Evolutionary conservation across 352 stramenopile species (phyloP), one percentile per base, ranked within the genome.

Genomic region (Globisporangium paroecandrum): DNA sequence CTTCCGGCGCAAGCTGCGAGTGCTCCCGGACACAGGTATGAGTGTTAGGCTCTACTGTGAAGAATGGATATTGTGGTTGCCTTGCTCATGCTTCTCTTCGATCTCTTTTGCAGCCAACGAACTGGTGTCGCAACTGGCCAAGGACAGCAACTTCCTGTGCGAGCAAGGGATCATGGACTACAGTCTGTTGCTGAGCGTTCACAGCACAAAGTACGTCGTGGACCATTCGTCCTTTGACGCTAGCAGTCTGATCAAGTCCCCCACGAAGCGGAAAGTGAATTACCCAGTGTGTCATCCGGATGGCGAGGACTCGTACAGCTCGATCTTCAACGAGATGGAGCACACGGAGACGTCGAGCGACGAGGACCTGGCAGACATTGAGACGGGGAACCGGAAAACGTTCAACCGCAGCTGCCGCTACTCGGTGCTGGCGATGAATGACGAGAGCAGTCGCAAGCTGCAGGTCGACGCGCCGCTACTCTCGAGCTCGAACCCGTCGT

Each of bases 111-210:
- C 62, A 77, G 85, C 85, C 32, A 69, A 85, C 20, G 78, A 77
- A 22, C 79, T 94, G 38, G 78, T 94, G 24, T 62, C 67, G 0
- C 84, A 94, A 64, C 75, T 97, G 25, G 79, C 88, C 54, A 76
- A 66, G 12, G 89, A 97, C 58, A 91, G 77, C 63, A 77, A 77
- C 7, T 97, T 96, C 51, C 66, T 97, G 34, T 78, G 80, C 25
- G 70, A 77, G 10, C 82, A 94, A 68, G 89, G 89, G 20, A 92
- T 97, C 69, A 97, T 95, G 76, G 90, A 97, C 75, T 97, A 97
- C 73, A 94, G 82, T 25, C 66, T 97, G 29, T 66, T 97, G 24
- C 62, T 97, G 12, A 93, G 89, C 72, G 79, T 97, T 3, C 85
- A 93, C 75, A 93, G 82, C 67, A 91, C 85, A 32, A 93, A 92